Percentiles rank a stretch among this genome's conserved stretches.
Evolutionary conservation across 306 rosid genomes (phyloP).

Genomic region (Quercus dentata): DNA sequence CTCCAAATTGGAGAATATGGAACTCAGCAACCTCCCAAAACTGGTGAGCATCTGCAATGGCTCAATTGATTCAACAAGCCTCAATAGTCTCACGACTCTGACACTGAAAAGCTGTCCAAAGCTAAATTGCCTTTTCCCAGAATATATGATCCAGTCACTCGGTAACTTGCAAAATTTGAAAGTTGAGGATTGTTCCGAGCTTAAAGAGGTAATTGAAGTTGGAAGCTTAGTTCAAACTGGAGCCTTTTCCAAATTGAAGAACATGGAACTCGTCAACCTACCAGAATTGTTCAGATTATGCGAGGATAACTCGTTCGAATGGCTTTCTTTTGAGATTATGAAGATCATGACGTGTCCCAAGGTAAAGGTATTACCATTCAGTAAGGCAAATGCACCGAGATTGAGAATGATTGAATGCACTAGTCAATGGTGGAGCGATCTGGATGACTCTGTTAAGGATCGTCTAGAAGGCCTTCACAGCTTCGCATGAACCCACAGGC

Average conservation of each 20-base stretch:
- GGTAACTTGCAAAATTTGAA: neutral
- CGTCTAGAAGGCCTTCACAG: too few relatives aligned
- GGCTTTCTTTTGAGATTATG: neutral
- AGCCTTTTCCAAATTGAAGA: neutral
- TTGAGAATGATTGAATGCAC: too few relatives aligned
- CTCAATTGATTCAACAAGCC: neutral
- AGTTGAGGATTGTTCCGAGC: neutral
- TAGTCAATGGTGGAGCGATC: too few relatives aligned
- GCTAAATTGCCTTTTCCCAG: neutral
- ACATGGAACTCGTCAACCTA: neutral
- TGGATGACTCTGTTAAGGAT: too few relatives aligned
- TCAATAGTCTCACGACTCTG: neutral
- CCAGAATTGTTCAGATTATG: neutral
- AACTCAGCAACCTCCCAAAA: neutral
- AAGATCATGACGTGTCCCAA: too few relatives aligned
- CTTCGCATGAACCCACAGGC: too few relatives aligned
- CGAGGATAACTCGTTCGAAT: neutral
- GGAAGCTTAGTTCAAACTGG: neutral
- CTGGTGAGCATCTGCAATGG: neutral
- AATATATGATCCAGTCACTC: neutral
- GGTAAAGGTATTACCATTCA: too few relatives aligned
- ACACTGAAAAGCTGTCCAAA: neutral
- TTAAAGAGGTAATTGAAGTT: neutral
- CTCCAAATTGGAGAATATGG: neutral
- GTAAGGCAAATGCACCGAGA: too few relatives aligned